These are phyloP conservation scores for Lactarius trivialis DNA, from an alignment of 768 basidiomycete species.

Conservation along the genomic window DNA sequence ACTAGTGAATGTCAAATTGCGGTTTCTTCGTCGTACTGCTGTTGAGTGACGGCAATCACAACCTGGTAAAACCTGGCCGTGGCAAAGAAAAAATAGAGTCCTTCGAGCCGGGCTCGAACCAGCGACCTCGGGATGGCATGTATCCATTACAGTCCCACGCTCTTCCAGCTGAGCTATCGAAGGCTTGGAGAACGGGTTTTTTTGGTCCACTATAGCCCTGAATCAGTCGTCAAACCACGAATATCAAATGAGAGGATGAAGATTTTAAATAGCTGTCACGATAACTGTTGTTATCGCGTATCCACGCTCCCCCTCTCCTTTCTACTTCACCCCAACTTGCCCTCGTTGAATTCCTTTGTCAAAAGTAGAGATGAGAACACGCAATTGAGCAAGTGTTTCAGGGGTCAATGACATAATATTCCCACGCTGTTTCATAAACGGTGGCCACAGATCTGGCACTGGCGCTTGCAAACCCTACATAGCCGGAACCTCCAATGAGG, in stretches of 20 bases:
- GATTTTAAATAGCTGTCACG: no score
- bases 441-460: not conserved
- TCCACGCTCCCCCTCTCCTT: not conserved
- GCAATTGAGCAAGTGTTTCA: not conserved
- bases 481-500: slow-evolving; percentile 25
- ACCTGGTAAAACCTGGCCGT: not conserved
- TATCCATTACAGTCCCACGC: slow-evolving; percentile 31
- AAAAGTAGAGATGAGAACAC: not conserved
- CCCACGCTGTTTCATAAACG: slow-evolving; percentile 1
- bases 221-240: not conserved
- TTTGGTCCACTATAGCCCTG: not conserved
- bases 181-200: slow-evolving; percentile 6
- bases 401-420: not conserved
- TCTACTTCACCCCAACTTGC: not conserved
- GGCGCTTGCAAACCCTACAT: not conserved
- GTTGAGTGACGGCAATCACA: not conserved
- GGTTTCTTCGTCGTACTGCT: not conserved
- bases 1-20: not conserved
- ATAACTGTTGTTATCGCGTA: not conserved
- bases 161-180: slow-evolving; percentile 34
- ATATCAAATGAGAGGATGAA: not conserved
- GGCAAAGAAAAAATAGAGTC: slow-evolving; percentile 18
- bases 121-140: slow-evolving; percentile 28
- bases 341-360: not conserved
- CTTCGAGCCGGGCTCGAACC: slow-evolving; percentile 32